phyloP scores from a whole-genome alignment of 768 basidiomycete genomes.

The Kwoniella europaea region DNA sequence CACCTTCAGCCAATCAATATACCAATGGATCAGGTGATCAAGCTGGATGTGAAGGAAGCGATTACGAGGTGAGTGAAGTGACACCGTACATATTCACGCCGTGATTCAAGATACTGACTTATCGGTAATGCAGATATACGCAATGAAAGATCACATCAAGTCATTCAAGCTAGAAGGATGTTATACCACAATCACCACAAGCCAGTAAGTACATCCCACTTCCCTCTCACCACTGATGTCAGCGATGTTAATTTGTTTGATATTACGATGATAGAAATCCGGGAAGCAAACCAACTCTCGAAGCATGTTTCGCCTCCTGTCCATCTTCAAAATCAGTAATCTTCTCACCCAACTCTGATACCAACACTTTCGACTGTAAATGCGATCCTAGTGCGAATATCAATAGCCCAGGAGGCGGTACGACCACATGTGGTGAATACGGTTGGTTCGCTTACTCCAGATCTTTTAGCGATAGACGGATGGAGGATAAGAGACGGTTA shows the following conservation, averaged over 20 bases:
- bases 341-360: constrained; percentile 1
- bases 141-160: constrained; percentile 1
- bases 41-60: constrained; percentile 11
- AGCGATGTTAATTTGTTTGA: background rate
- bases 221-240: background rate
- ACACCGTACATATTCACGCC: background rate
- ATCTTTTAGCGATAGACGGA: background rate
- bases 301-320: constrained; percentile 11
- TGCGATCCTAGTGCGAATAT: background rate
- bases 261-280: background rate
- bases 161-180: constrained; percentile 11
- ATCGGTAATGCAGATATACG: background rate
- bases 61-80: background rate
- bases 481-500: constrained; percentile 3
- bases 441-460: constrained; percentile 15
- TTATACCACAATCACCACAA: background rate
- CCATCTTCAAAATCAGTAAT: background rate
- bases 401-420: background rate
- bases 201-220: background rate
- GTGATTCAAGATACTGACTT: background rate
- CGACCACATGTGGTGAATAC: constrained; percentile 2
- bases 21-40: constrained; percentile 2
- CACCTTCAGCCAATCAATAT: background rate
- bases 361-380: constrained; percentile 12
- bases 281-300: background rate